A percentile compares a stretch with the other conserved stretches of the same genome.
phyloP scores from a whole-genome alignment of 2,329 filamentous ascomycete species.

The Dothideomycetidae sp. region DNA sequence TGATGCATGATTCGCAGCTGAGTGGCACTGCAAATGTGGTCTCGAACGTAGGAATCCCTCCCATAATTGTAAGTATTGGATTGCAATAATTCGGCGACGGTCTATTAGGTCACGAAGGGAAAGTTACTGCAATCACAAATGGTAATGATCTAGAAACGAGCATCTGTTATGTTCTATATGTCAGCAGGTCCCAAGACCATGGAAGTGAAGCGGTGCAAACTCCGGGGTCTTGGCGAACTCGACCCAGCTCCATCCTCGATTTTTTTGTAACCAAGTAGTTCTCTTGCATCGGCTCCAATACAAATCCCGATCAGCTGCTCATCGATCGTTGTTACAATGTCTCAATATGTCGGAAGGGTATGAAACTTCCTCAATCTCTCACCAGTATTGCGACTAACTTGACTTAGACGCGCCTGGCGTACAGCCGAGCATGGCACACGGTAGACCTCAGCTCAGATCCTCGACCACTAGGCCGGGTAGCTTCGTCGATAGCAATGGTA shows the following conservation, averaged over 20 bases:
- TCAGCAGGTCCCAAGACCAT: conserved; percentile 6
- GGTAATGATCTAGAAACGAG: not conserved
- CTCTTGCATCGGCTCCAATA: too few relatives aligned
- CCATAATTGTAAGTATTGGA: not conserved
- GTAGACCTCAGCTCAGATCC: conserved; percentile 53
- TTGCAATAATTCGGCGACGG: not conserved
- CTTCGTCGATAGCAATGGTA: conserved; percentile 69
- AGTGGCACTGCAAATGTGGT: conserved; percentile 91
- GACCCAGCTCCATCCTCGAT: conserved; percentile 6
- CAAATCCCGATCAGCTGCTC: too few relatives aligned
- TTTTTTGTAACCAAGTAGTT: too few relatives aligned
- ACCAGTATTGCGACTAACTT: not conserved
- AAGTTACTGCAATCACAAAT: too few relatives aligned
- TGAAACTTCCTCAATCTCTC: conserved; percentile 17
- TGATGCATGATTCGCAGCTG: conserved; percentile 78
- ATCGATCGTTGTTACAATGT: too few relatives aligned
- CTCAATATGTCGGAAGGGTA: conserved; percentile 66
- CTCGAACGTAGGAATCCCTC: conserved; percentile 36
- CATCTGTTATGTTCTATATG: conserved; percentile 2
- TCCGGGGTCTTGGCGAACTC: conserved; percentile 1
- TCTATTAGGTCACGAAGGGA: too few relatives aligned
- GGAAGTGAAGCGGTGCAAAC: too few relatives aligned
- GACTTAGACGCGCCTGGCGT: conserved; percentile 77
- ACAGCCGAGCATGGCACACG: conserved; percentile 92
- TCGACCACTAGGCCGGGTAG: conserved; percentile 78